Percentiles rank a stretch among this genome's conserved stretches.
phyloP scores from a whole-genome alignment of 192 early-diverging fungal species.

The Podila minutissima region DNA sequence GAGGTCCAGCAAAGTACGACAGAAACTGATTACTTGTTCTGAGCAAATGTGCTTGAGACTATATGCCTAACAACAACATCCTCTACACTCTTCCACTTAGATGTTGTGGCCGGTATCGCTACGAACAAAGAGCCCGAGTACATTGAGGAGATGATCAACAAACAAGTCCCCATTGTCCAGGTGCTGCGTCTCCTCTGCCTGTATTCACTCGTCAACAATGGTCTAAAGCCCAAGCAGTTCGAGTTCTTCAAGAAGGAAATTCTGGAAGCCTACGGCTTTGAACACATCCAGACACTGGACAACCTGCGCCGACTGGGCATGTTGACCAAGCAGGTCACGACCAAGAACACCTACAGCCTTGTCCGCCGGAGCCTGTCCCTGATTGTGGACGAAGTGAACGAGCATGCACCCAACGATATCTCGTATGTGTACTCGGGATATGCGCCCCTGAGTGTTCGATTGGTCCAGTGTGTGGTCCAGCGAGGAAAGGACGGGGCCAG shows the following conservation, averaged over 20 bases:
- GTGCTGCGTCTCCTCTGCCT: conserved; percentile 87
- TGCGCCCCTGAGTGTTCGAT: conserved; percentile 89
- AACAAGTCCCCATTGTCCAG: conserved; percentile 73
- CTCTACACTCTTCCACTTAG: conserved; percentile 52
- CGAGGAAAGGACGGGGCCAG: conserved; percentile 26
- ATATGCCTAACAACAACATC: background rate
- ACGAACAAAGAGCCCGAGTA: conserved; percentile 76
- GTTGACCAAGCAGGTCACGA: conserved; percentile 59
- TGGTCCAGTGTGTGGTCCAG: conserved; percentile 78
- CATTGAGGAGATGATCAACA: conserved; percentile 88
- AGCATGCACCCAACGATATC: conserved; percentile 86
- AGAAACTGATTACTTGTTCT: too few species aligned
- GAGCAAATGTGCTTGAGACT: background rate
- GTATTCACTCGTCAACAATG: conserved; percentile 83
- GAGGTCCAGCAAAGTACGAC: conserved; percentile 90
- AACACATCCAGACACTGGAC: conserved; percentile 88
- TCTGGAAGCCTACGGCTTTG: conserved; percentile 88
- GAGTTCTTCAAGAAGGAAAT: conserved; percentile 89
- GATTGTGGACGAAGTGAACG: conserved; percentile 89
- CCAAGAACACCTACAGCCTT: conserved; percentile 62
- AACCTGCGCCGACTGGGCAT: conserved; percentile 78
- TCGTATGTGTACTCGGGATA: conserved; percentile 96
- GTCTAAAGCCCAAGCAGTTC: conserved; percentile 83
- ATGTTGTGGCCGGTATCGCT: conserved; percentile 78
- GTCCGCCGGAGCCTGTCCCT: conserved; percentile 78